A percentile compares a stretch with the other conserved stretches of the same genome.
Evolutionary conservation across 805 yeast genomes (phyloP).

Genomic region (Peterozyma xylosa): DNA sequence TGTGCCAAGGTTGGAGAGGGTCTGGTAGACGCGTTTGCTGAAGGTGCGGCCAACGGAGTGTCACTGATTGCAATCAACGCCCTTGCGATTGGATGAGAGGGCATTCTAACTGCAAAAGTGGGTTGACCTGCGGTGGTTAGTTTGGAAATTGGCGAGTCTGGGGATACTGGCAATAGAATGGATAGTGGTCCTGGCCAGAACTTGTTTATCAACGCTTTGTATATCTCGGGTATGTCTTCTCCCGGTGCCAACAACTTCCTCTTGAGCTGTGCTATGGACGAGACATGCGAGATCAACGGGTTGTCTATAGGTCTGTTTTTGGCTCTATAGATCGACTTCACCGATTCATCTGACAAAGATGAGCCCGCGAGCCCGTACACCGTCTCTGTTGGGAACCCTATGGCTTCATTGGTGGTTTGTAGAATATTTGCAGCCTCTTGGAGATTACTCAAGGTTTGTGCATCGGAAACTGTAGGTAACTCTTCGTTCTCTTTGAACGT

Average conservation of each 20-base stretch:
- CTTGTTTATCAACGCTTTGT: slow-evolving; percentile 51
- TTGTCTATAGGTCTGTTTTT: slow-evolving; percentile 94
- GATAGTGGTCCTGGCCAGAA: slow-evolving; percentile 98
- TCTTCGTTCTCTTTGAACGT: slow-evolving; percentile 34
- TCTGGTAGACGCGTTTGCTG: slow-evolving; percentile 92
- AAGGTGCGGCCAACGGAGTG: slow-evolving; percentile 93
- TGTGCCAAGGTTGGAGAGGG: slow-evolving; percentile 89
- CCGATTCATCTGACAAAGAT: slow-evolving; percentile 67
- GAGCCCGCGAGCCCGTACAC: slow-evolving; percentile 95
- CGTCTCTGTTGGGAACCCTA: slow-evolving; percentile 96
- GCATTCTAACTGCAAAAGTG: slow-evolving; percentile 90
- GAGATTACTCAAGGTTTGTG: slow-evolving; percentile 43
- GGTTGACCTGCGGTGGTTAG: slow-evolving; percentile 81
- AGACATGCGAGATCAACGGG: slow-evolving; percentile 85
- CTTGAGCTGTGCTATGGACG: slow-evolving; percentile 67
- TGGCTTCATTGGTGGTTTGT: slow-evolving; percentile 44
- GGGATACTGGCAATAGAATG: slow-evolving; percentile 61
- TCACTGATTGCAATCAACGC: slow-evolving; percentile 81
- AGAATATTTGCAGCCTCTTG: slow-evolving; percentile 53
- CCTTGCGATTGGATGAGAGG: slow-evolving; percentile 81
- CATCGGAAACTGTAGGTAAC: slow-evolving; percentile 40
- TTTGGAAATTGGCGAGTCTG: slow-evolving; percentile 47
- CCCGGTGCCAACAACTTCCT: slow-evolving; percentile 41
- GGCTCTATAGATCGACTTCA: slow-evolving; percentile 71
- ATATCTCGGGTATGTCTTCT: slow-evolving; percentile 54